Evolutionary conservation across 129 eudicot genomes (phyloP).

Genomic region (Flaveria robusta): DNA sequence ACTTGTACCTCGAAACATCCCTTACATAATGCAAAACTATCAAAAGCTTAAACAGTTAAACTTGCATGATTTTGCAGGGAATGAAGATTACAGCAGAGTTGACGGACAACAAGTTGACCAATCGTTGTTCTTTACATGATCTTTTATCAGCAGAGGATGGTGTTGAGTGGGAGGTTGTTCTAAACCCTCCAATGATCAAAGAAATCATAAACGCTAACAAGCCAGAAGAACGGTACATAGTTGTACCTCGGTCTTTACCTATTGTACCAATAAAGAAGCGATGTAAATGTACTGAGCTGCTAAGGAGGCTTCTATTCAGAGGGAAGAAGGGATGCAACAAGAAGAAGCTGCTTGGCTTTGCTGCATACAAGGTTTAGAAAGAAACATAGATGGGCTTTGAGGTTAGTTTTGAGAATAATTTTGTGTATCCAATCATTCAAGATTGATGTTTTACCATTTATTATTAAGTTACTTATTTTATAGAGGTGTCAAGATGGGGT

Average conservation of each 20-base stretch:
- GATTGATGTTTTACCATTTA: not conserved
- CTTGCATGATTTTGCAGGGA: constrained; percentile 24
- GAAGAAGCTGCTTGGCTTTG: constrained; percentile 22
- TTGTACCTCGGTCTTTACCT: constrained; percentile 45
- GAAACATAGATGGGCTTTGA: not conserved
- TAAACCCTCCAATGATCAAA: constrained; percentile 41
- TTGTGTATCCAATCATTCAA: constrained; percentile 6
- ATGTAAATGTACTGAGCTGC: constrained; percentile 47
- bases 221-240: constrained; percentile 12
- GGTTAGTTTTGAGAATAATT: constrained; percentile 9
- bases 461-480: too few species aligned
- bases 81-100: constrained; percentile 19
- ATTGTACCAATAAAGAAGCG: constrained; percentile 51
- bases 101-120: constrained; percentile 31
- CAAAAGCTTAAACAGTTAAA: not conserved
- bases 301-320: constrained; percentile 50
- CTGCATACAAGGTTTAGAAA: constrained; percentile 7
- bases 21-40: constrained; percentile 4
- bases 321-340: constrained; percentile 5
- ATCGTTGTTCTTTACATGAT: constrained; percentile 61
- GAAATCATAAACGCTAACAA: constrained; percentile 40
- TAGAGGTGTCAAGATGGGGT: too few species aligned
- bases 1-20: constrained; percentile 42
- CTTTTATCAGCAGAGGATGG: constrained; percentile 62
- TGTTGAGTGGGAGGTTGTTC: constrained; percentile 16